Evolutionary conservation across 352 stramenopile species (phyloP), one percentile per base, ranked within the genome.

Genomic region (Phytophthora idaei): DNA sequence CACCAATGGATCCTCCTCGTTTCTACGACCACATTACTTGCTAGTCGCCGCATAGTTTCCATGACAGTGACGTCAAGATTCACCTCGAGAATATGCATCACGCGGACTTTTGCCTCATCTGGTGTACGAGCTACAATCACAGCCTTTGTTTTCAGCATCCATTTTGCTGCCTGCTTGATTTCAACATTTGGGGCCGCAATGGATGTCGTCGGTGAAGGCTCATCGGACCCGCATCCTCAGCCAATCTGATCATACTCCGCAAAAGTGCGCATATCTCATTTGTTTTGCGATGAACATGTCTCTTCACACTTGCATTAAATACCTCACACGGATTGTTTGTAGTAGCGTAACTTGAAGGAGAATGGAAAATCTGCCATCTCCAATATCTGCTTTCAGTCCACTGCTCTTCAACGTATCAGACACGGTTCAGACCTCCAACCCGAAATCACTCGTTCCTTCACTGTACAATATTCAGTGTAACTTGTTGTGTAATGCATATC

Each of bases 61-160:
- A 56, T 34, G 6, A 12, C 41, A 7, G 32, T 44, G 4, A 9
- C 14, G 31, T 39, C 50, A 21, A 42, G 27, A 45, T 52, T 25
- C 12, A 59, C n/a, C 10, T 64, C 62, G 36, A 69, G 31, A 21
- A 69, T 55, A 32, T 63, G 54, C 14, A 69, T 4, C 2, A 69
- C 62, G 1, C 31, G 28, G 11, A 57, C 15, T 10, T n/a, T 17
- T 6, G 42, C 31, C 1, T 45, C 9, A 6, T 6, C 3, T 4
- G 11, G 2, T 12, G 59, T 67, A 8, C 29, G 21, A 29, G 54
- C 12, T 15, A 64, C 10, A 14, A n/a, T 39, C 1, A 69, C 54
- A 36, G 31, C 17, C 36, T 60, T 52, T 0, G 28, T 25, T 17
- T 57, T 69, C 29, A 64, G 17, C 54, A 64, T 64, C 53, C 54